These are phyloP conservation scores for Termitomyces sp. DNA, from an alignment of 768 basidiomycete species.

Conservation along the genomic window DNA sequence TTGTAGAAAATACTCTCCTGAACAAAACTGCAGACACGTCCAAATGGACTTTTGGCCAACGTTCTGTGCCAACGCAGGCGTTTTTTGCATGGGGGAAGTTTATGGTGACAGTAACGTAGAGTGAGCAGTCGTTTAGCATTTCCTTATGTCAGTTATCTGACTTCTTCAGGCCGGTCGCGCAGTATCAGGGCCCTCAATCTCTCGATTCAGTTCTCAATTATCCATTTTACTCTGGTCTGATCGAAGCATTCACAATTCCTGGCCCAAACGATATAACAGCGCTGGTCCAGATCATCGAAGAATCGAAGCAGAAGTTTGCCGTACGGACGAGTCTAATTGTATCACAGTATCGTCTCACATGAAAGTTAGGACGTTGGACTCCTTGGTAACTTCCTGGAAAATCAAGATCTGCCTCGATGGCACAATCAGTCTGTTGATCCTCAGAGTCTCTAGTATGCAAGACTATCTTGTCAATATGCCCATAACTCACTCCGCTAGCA, in stretches of 20 bases:
- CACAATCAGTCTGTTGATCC: conserved; percentile 65
- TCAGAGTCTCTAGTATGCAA: conserved; percentile 58
- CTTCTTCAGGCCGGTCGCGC: conserved; percentile 40
- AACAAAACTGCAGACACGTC: conserved; percentile 49
- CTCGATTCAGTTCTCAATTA: conserved; percentile 71
- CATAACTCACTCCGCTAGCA: conserved; percentile 30
- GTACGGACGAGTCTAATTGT: conserved; percentile 22
- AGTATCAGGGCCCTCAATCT: conserved; percentile 55
- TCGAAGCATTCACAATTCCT: conserved; percentile 65
- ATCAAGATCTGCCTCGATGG: conserved; percentile 76
- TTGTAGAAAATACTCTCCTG: neutral
- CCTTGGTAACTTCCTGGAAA: conserved; percentile 77
- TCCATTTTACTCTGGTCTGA: conserved; percentile 60
- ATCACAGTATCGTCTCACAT: neutral
- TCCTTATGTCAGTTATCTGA: neutral
- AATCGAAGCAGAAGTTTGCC: conserved; percentile 47
- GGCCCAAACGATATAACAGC: conserved; percentile 60
- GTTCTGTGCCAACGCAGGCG: conserved; percentile 70
- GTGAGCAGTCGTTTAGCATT: conserved; percentile 24
- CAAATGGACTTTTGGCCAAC: conserved; percentile 69
- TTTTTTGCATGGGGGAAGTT: conserved; percentile 87
- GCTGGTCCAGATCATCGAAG: conserved; percentile 42
- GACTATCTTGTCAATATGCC: neutral
- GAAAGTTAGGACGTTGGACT: conserved; percentile 29
- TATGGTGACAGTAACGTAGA: conserved; percentile 46